Conservation (phyloP, 2,329 filamentous ascomycete genomes). For the Penicillium hordei region DNA sequence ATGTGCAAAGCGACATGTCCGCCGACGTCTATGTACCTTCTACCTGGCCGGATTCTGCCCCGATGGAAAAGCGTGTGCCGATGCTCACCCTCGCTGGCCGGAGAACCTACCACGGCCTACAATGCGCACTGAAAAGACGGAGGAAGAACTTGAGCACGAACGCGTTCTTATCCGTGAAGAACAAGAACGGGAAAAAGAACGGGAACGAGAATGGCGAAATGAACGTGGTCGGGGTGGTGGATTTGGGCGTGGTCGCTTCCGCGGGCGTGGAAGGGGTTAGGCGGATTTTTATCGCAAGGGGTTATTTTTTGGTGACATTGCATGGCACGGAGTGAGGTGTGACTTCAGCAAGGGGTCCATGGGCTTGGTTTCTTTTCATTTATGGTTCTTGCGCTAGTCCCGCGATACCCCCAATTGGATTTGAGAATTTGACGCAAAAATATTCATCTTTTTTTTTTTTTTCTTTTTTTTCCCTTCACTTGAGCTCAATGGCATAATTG, state of each 20-base stretch:
- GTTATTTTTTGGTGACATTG: constrained; percentile 7
- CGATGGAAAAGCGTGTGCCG: constrained; percentile 71
- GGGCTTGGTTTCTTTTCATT: constrained; percentile 2
- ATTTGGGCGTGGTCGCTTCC: constrained; percentile 44
- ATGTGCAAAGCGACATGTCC: constrained; percentile 86
- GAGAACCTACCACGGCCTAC: constrained; percentile 63
- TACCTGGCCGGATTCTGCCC: constrained; percentile 96
- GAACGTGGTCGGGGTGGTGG: constrained; percentile 53
- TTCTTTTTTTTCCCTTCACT: neutral
- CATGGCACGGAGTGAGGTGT: constrained; percentile 13
- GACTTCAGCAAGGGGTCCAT: constrained; percentile 1
- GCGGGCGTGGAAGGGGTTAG: constrained; percentile 50
- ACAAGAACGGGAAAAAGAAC: constrained; percentile 56
- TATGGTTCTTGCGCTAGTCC: constrained; percentile 7
- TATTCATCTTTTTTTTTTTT: neutral
- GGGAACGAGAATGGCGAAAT: constrained; percentile 54
- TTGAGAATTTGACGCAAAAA: constrained; percentile 13
- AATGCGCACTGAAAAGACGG: constrained; percentile 67
- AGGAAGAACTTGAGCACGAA: constrained; percentile 65
- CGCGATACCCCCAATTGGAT: constrained; percentile 12
- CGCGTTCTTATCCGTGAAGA: constrained; percentile 58
- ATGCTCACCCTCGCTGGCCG: constrained; percentile 77
- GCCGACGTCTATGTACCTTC: constrained; percentile 75
- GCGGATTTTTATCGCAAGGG: neutral
- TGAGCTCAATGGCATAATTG: neutral